Evolutionary conservation across 2,329 filamentous ascomycete species (phyloP).

Genomic region (Dothidotthia symphoricarpi): DNA sequence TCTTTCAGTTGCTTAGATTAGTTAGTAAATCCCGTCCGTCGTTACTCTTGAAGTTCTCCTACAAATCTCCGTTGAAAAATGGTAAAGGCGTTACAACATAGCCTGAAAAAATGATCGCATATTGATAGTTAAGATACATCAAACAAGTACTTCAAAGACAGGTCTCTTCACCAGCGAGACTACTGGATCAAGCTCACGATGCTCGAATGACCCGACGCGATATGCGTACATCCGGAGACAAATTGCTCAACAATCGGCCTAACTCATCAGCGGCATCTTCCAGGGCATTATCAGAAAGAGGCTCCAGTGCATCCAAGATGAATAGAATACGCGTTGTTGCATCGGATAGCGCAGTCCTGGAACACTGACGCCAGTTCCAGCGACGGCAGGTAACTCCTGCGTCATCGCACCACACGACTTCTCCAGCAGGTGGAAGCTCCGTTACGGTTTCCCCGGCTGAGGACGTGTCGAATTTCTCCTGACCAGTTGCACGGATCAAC

Average conservation of each 20-base stretch:
- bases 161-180: too few species aligned
- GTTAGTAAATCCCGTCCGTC: too few species aligned
- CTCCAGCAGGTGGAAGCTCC: conserved; percentile 29
- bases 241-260: conserved; percentile 11
- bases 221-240: conserved; percentile 13
- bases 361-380: conserved; percentile 45
- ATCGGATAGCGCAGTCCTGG: conserved; percentile 38
- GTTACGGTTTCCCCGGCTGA: conserved; percentile 26
- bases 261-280: conserved; percentile 30
- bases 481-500: conserved; percentile 34
- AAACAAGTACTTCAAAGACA: too few species aligned
- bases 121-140: too few species aligned
- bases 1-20: too few species aligned
- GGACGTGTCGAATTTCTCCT: conserved; percentile 37
- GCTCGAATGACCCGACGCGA: conserved; percentile 5
- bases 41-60: too few species aligned
- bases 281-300: conserved; percentile 21
- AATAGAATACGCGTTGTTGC: conserved; percentile 39
- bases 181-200: not conserved
- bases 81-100: too few species aligned
- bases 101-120: too few species aligned
- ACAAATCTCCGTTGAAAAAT: too few species aligned
- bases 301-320: conserved; percentile 35
- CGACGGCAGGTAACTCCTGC: conserved; percentile 41
- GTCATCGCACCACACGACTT: conserved; percentile 44